Conservation (phyloP, 1,284 basidiomycete genomes). For the Cerioporus squamosus region DNA sequence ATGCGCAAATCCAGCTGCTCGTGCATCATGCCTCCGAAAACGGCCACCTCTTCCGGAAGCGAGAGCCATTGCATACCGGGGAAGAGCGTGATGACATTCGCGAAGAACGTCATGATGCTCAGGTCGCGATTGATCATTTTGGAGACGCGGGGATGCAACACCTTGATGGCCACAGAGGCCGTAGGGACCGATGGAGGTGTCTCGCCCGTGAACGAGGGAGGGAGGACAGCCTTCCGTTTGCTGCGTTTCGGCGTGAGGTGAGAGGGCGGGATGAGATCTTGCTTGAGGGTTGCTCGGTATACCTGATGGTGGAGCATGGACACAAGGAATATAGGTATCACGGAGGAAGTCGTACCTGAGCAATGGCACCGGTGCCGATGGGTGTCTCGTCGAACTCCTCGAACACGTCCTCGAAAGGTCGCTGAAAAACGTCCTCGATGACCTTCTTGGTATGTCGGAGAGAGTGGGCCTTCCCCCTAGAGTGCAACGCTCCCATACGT, state of each 20-base stretch:
- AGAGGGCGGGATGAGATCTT: slow-evolving; percentile 84
- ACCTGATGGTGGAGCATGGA: slow-evolving; percentile 52
- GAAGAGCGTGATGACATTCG: slow-evolving; percentile 75
- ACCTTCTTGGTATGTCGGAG: slow-evolving; percentile 83
- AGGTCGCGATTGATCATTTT: slow-evolving; percentile 90
- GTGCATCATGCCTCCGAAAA: slow-evolving; percentile 98
- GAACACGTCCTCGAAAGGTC: slow-evolving; percentile 88
- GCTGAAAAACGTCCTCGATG: slow-evolving; percentile 85
- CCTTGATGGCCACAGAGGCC: slow-evolving; percentile 92
- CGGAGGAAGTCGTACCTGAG: slow-evolving; percentile 69
- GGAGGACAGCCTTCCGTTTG: slow-evolving; percentile 52
- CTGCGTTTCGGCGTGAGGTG: slow-evolving; percentile 71
- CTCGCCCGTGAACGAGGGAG: slow-evolving; percentile 60
- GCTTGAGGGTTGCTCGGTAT: slow-evolving; percentile 85
- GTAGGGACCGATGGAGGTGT: slow-evolving; percentile 73
- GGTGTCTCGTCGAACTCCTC: slow-evolving; percentile 88
- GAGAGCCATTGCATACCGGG: slow-evolving; percentile 98
- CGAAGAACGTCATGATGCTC: slow-evolving; percentile 94
- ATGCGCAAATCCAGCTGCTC: slow-evolving; percentile 91
- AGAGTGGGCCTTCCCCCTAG: slow-evolving; percentile 85
- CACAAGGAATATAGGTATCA: neutral
- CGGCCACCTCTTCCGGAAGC: slow-evolving; percentile 92
- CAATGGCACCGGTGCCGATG: slow-evolving; percentile 98
- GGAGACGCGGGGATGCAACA: slow-evolving; percentile 87
- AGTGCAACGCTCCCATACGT: slow-evolving; percentile 87